phyloP scores from a whole-genome alignment of 208 protist genomes.

The Leishmania tarentolae region DNA sequence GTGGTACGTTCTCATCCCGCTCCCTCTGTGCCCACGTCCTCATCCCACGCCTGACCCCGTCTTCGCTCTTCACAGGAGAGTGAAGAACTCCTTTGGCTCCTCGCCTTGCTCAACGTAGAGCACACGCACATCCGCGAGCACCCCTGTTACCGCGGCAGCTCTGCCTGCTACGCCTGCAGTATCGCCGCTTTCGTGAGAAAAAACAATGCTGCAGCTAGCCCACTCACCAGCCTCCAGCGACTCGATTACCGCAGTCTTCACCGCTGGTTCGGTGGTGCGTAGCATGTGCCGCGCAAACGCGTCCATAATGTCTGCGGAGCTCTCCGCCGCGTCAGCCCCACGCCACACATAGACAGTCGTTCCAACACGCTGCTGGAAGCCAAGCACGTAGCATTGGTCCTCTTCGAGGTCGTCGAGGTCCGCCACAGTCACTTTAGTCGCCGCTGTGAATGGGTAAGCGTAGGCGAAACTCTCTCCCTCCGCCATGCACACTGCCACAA shows the following conservation, averaged over 20 bases:
- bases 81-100: constrained; percentile 77
- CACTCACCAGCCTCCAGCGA: constrained; percentile 5
- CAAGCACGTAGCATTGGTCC: constrained; percentile 53
- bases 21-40: not conserved
- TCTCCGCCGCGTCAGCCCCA: constrained; percentile 34
- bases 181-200: not conserved
- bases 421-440: constrained; percentile 31
- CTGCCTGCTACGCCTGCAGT: not conserved
- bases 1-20: not conserved
- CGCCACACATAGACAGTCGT: constrained; percentile 61
- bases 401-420: constrained; percentile 58
- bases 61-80: constrained; percentile 22
- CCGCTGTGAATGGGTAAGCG: constrained; percentile 51
- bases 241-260: not conserved
- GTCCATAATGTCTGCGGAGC: constrained; percentile 27
- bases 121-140: constrained; percentile 23
- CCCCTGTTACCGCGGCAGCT: not conserved
- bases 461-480: constrained; percentile 34
- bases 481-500: not conserved
- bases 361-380: constrained; percentile 35
- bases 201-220: constrained; percentile 12
- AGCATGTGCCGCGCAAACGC: constrained; percentile 20
- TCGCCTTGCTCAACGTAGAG: constrained; percentile 60
- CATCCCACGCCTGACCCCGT: not conserved
- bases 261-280: not conserved